A percentile compares a stretch with the other conserved stretches of the same genome.
phyloP scores from a whole-genome alignment of 2,329 filamentous ascomycete species.

The Paramyrothecium roridum region DNA sequence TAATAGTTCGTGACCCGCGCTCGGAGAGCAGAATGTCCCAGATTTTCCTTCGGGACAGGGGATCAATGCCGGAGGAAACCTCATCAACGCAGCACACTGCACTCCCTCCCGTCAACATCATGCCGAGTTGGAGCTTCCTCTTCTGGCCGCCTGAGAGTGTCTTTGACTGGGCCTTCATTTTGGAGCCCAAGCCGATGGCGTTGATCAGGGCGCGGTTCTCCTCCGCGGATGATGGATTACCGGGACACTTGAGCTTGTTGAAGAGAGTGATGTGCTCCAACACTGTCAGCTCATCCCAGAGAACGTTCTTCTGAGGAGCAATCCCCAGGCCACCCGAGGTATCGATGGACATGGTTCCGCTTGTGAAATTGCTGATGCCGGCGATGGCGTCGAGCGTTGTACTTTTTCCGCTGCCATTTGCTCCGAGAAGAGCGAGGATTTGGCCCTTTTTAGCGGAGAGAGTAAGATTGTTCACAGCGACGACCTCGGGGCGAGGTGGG shows the following conservation, averaged over 20 bases:
- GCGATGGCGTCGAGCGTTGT: constrained; percentile 43
- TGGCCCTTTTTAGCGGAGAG: constrained; percentile 69
- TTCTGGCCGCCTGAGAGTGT: constrained; percentile 75
- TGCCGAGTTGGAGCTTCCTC: constrained; percentile 71
- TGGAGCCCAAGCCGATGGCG: constrained; percentile 63
- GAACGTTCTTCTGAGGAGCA: constrained; percentile 73
- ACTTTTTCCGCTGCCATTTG: constrained; percentile 72
- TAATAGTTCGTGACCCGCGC: constrained; percentile 62
- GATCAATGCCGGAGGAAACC: constrained; percentile 71
- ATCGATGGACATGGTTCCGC: constrained; percentile 60
- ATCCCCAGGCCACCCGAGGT: constrained; percentile 70
- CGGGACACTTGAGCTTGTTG: constrained; percentile 61
- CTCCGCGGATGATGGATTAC: constrained; percentile 41
- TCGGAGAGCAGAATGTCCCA: constrained; percentile 64
- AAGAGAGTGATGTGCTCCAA: constrained; percentile 69
- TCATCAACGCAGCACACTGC: constrained; percentile 73
- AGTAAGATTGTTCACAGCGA: constrained; percentile 69
- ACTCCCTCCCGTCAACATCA: constrained; percentile 76
- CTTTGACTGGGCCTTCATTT: constrained; percentile 56
- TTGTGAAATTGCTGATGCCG: constrained; percentile 36
- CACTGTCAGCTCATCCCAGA: constrained; percentile 72
- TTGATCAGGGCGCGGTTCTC: constrained; percentile 44
- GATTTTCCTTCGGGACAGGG: constrained; percentile 53
- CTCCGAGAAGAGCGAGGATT: constrained; percentile 69
- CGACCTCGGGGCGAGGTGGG: constrained; percentile 59